These are phyloP conservation scores for Pseudogymnoascus sp. DNA, from an alignment of 2,329 filamentous ascomycete genomes.

Conservation along the genomic window DNA sequence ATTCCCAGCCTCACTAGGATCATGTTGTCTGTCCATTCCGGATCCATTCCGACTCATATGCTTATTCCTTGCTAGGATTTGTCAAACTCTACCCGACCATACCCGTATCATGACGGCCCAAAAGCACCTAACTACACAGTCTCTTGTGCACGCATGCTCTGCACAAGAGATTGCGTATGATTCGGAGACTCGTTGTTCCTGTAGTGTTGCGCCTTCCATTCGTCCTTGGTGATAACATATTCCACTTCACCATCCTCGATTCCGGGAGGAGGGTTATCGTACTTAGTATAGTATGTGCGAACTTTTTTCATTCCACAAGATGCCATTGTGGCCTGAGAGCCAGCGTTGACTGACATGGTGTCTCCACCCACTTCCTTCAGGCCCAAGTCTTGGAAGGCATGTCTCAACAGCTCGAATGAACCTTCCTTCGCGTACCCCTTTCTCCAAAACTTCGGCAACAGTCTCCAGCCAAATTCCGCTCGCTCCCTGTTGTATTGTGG, in stretches of 20 bases:
- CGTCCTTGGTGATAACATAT: neutral
- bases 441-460: constrained; percentile 29
- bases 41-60: neutral
- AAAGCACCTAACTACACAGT: neutral
- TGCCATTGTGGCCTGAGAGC: constrained; percentile 23
- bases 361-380: constrained; percentile 26
- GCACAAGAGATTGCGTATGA: neutral
- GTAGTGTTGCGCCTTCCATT: neutral
- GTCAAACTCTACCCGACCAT: neutral
- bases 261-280: constrained; percentile 5
- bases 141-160: neutral
- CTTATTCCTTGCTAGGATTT: neutral
- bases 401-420: constrained; percentile 26
- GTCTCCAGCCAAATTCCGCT: constrained; percentile 27
- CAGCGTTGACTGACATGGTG: constrained; percentile 30
- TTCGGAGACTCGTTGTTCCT: neutral
- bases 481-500: constrained; percentile 13
- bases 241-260: constrained; percentile 8
- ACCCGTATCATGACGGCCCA: neutral
- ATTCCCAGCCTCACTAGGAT: neutral
- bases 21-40: neutral
- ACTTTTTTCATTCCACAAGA: neutral
- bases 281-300: constrained; percentile 1
- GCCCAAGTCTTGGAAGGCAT: constrained; percentile 28
- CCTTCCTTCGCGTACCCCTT: constrained; percentile 31